Conservation (phyloP, 345 rosid species). For the Angophora floribunda region DNA sequence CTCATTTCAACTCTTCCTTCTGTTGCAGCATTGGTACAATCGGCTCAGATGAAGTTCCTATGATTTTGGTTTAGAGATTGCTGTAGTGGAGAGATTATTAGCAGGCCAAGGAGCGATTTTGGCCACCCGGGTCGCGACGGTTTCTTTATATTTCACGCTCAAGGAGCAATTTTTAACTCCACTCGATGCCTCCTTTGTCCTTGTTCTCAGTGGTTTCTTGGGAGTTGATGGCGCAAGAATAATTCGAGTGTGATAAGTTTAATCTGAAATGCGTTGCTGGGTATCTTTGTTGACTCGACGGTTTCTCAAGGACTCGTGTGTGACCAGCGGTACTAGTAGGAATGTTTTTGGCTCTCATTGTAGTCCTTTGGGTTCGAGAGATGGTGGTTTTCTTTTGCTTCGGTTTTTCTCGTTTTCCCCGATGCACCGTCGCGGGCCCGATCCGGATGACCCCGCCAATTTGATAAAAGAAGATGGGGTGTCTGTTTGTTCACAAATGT, state of each 20-base stretch:
- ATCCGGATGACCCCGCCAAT: slow-evolving; percentile 76
- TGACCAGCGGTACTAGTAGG: background rate
- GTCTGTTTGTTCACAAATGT: slow-evolving; percentile 89
- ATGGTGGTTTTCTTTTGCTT: slow-evolving; percentile 5
- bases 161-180: background rate
- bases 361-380: background rate
- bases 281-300: background rate
- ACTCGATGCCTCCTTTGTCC: background rate
- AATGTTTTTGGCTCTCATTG: background rate
- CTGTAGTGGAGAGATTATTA: background rate
- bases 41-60: background rate
- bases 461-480: slow-evolving; percentile 91
- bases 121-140: background rate
- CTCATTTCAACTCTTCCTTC: background rate
- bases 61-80: background rate
- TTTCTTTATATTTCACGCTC: background rate
- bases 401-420: slow-evolving; percentile 50
- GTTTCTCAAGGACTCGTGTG: background rate
- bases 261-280: background rate
- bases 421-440: slow-evolving; percentile 45
- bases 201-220: background rate
- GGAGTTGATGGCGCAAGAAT: background rate
- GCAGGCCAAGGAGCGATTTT: background rate
- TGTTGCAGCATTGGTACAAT: background rate
- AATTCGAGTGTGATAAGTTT: background rate